Evolutionary conservation across 139 green algal species (phyloP), one percentile per base, ranked within the genome.

Genomic region (Edaphochlamys debaryana): DNA sequence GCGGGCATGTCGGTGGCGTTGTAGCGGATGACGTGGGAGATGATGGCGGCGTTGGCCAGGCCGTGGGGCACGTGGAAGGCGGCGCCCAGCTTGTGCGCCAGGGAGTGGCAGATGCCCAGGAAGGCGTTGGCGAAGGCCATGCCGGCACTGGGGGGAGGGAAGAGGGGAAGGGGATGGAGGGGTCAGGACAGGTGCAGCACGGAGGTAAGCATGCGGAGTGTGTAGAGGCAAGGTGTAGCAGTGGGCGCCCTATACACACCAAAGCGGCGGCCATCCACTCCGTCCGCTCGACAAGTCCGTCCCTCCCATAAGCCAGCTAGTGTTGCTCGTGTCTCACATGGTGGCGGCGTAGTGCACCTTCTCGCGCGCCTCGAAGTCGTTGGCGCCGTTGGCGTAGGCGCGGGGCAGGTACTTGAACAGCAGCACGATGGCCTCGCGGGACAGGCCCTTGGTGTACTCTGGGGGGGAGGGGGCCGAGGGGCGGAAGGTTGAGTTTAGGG

Each of bases 121-220:
- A 95, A 95, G 9, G 92, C 92, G 82, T 95, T 95, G 74, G 87
- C 92, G 75, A 95, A 95, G 37, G 92, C 91, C 92, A 96, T 96
- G 75, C 92, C 92, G 23, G 92, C 92, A 52, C 96, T 95, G 4
- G 13, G 52, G 19, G 15, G 52, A 27, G 52, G 45, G 11, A 13
- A 54, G 45, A 9, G 45, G 45, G 45, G 45, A 13, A 54, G 45
- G 45, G 45, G 45, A 54, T 54, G 9, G 11, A 54, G 45, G n/a
- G n/a, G n/a, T n/a, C n/a, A n/a, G n/a, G n/a, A n/a, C n/a, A n/a
- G n/a, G n/a, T n/a, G n/a, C n/a, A n/a, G n/a, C n/a, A n/a, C n/a
- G n/a, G n/a, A n/a, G n/a, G n/a, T n/a, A n/a, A n/a, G n/a, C n/a
- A n/a, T n/a, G n/a, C n/a, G n/a, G n/a, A n/a, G n/a, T n/a, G n/a